Evolutionary conservation across 192 early-diverging fungal genomes (phyloP), one percentile per base, ranked within the genome.

Genomic region (Umbelopsis isabellina): DNA sequence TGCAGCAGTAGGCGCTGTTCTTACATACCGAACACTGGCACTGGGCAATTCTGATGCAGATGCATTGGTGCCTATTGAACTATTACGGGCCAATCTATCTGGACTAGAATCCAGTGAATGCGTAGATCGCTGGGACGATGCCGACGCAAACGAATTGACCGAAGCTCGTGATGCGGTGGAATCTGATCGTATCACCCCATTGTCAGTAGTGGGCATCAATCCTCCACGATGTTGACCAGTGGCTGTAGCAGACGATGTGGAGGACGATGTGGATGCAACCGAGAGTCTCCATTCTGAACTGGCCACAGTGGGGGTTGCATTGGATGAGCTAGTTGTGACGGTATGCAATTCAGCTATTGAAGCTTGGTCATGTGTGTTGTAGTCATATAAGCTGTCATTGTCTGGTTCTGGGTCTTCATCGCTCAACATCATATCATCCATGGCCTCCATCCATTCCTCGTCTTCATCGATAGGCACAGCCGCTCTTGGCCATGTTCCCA

Each of bases 391-490:
- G 3, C 70, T 65, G 23, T 74, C 65, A 44, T 58, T 44, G 49
- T 46, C 33, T 50, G 52, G 13, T 9, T 25, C 49, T 20, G 21
- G 50, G 15, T 71, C 55, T 4, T 71, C 55, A 12, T 46, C 16
- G 27, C 25, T 20, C 21, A 53, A 41, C 30, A 49, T 68, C 11
- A 49, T 21, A 20, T n/a, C 30, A 3, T 68, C 22, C 18, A 33
- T 16, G 41, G 35, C 47, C 0, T 76, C 46, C 46, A 58, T 46
- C 10, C 74, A 70, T 2, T 80, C 79, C 4, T 73, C 72, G 23
- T 80, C 78, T 21, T 80, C 79, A 46, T 80, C 79, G 58, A 80
- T 80, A 37, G 79, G 79, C 16, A 76, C 66, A 21, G 72, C 69
- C 8, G 79, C 72, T 23, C 58, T 69, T 11, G 79, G 79, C 64